Evolutionary conservation across 2,329 filamentous ascomycete genomes (phyloP), one percentile per base, ranked within the genome.

Genomic region (Aureobasidium pullulans): DNA sequence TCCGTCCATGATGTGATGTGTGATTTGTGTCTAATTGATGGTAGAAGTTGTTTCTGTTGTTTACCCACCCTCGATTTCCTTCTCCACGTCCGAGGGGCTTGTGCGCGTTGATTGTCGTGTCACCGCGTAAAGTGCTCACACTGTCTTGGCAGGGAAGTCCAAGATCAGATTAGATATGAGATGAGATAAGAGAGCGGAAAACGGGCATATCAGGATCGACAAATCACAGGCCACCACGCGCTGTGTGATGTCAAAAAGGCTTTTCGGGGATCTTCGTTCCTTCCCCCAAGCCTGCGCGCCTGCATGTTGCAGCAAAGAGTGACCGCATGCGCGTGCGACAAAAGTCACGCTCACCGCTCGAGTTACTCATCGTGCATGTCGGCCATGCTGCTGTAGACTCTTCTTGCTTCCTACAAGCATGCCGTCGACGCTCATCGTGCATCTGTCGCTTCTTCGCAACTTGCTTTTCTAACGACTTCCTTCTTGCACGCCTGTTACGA

Each of bases 1-100:
- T 62, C 79, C 82, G 66, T 91, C 88, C 88, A 94, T 91, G 61
- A 16, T 65, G 19, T 31, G 32, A 42, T 58, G 44, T 48, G 43
- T 58, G 31, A 19, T 31, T 10, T 40, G 44, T 32, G 40, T 48
- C 23, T 28, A 11, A 9, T n/a, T 40, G 9, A 4, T n/a, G 34
- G 16, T 11, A 23, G 6, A 6, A 10, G 5, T 39, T 1, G 34
- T n/a, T 15, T 36, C 19, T 56, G 29, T 56, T 57, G 53, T 57
- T 57, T 56, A 56, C 52, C 49, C 28, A 36, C 28, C 9, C 39
- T 44, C n/a, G 9, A 47, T 39, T 47, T 47, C 31, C 19, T 23
- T 44, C 40, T 46, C 8, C 15, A 15, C 31, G 23, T n/a, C 15
- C 9, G 28, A 36, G 15, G 31, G 43, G 31, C 11, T 43, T 23